Evolutionary conservation across 148 eudicot species (phyloP).

Genomic region (Talinum fruticosum): DNA sequence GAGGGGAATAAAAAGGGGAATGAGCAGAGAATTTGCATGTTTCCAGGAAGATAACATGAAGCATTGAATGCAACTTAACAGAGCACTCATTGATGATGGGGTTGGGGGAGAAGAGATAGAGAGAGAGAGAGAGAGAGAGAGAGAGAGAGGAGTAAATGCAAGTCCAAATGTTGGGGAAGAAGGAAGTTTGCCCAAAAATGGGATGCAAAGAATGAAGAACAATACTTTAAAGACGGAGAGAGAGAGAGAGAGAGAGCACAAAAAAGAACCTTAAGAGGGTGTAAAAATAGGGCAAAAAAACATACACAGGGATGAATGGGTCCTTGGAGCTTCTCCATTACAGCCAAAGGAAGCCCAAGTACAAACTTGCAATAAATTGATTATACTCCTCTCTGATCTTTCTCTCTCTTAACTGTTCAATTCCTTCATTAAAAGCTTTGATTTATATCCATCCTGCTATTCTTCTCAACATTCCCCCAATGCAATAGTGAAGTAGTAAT

Average conservation of each 20-base stretch:
- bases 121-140: constrained; percentile 1
- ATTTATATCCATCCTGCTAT: not conserved
- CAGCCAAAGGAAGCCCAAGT: constrained; percentile 18
- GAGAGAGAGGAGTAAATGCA: constrained; percentile 36
- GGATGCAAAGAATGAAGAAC: not conserved
- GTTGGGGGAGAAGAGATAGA: not conserved
- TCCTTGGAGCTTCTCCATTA: constrained; percentile 58
- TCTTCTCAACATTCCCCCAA: constrained; percentile 37
- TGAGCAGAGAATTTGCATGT: constrained; percentile 17
- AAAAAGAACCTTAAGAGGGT: not conserved
- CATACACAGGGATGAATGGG: constrained; percentile 58
- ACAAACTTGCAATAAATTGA: constrained; percentile 36
- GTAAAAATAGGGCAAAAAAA: constrained; percentile 15
- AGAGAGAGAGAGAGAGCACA: not conserved
- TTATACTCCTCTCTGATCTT: not conserved
- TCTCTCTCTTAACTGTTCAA: constrained; percentile 1
- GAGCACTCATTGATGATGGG: not conserved
- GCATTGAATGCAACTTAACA: constrained; percentile 46
- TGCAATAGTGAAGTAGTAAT: constrained; percentile 17
- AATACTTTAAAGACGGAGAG: not conserved
- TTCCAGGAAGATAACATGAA: constrained; percentile 27
- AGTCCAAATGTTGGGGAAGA: constrained; percentile 14
- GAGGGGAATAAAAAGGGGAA: constrained; percentile 14
- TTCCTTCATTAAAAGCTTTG: not conserved
- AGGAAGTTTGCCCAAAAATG: not conserved